Conservation (phyloP, 2,329 filamentous ascomycete species). For the Aspergillus sclerotialis region DNA sequence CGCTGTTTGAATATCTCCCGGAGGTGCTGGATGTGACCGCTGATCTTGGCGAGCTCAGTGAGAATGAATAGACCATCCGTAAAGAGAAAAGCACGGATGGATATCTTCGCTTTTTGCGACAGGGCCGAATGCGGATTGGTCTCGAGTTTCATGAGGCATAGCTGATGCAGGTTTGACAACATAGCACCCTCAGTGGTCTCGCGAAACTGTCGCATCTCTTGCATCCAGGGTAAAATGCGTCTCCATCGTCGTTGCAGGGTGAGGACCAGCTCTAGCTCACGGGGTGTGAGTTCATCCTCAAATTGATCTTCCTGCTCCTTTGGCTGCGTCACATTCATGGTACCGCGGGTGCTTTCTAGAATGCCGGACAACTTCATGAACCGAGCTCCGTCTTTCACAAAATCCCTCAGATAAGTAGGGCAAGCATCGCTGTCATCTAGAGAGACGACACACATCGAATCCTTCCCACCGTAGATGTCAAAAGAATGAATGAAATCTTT, state of each 20-base stretch:
- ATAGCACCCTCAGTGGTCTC: slow-evolving; percentile 2
- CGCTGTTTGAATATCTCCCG: slow-evolving; percentile 3
- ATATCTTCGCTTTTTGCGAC: too few species aligned
- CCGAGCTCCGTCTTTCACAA: neutral
- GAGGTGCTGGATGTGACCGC: neutral
- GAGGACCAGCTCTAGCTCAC: slow-evolving; percentile 4
- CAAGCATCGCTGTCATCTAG: slow-evolving; percentile 6
- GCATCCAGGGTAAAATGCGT: slow-evolving; percentile 2
- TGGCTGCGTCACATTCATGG: neutral
- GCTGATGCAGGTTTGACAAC: neutral
- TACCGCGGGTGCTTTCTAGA: neutral
- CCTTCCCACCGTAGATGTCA: slow-evolving; percentile 7
- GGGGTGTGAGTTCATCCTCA: slow-evolving; percentile 3
- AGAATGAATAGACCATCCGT: slow-evolving; percentile 6
- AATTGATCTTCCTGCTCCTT: neutral
- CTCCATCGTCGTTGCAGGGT: slow-evolving; percentile 10
- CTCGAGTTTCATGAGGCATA: slow-evolving; percentile 2
- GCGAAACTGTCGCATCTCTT: slow-evolving; percentile 1
- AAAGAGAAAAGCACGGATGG: slow-evolving; percentile 7
- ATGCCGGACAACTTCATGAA: slow-evolving; percentile 3
- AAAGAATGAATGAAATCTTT: slow-evolving; percentile 5
- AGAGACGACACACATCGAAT: slow-evolving; percentile 7
- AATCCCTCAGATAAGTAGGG: too few species aligned
- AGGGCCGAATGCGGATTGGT: neutral
- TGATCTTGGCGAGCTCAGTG: neutral